These are phyloP conservation scores for Oryza meyeriana DNA, from an alignment of 176 grass and related monocot genomes.

Conservation along the genomic window DNA sequence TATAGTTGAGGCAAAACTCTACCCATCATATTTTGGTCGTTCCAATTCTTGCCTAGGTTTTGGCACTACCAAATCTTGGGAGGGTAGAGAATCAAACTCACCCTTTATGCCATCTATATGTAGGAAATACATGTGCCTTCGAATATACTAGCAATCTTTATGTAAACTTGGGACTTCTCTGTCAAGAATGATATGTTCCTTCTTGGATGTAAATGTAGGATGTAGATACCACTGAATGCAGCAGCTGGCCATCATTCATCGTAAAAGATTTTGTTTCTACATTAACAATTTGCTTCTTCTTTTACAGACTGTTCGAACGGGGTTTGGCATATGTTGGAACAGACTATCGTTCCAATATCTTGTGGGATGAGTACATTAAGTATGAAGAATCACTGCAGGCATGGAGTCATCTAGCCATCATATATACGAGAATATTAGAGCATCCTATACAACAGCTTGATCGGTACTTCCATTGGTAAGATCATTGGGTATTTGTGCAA, in stretches of 20 bases:
- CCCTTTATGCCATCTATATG: neutral
- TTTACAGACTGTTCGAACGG: conserved; percentile 80
- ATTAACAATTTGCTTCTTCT: conserved; percentile 14
- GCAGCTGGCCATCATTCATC: neutral
- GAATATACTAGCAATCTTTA: conserved; percentile 15
- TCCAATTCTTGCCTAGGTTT: neutral
- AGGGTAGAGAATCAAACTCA: neutral
- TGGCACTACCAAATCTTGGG: neutral
- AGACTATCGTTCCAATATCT: conserved; percentile 78
- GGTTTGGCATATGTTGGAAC: conserved; percentile 97
- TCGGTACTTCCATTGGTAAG: conserved; percentile 95
- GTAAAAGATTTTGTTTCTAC: neutral
- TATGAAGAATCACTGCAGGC: conserved; percentile 98
- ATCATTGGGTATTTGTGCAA: neutral
- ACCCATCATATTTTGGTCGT: neutral
- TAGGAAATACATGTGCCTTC: conserved; percentile 29
- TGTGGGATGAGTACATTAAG: conserved; percentile 99
- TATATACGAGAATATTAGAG: conserved; percentile 93
- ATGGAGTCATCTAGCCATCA: conserved; percentile 84
- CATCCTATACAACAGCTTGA: conserved; percentile 95
- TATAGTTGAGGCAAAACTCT: neutral
- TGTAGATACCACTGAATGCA: neutral
- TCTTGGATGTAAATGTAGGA: conserved; percentile 32
- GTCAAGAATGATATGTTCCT: conserved; percentile 9
- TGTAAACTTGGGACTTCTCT: neutral